phyloP scores from a whole-genome alignment of 768 basidiomycete species.

The Leucocoprinus birnbaumii region DNA sequence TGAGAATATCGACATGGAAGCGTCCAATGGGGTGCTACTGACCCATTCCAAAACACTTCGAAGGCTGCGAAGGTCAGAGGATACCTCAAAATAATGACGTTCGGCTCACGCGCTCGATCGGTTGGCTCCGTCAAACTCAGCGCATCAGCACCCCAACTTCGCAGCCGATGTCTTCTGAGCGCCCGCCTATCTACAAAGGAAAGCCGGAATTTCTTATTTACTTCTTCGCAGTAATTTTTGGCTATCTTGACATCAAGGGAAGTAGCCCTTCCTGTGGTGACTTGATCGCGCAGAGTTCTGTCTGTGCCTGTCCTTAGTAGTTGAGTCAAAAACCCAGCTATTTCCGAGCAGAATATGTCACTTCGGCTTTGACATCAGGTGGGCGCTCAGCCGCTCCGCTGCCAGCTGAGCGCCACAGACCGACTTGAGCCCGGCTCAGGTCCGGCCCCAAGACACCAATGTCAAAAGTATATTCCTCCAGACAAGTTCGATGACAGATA shows the following conservation, averaged over 20 bases:
- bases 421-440: background rate
- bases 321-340: background rate
- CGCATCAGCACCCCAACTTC: too few species aligned
- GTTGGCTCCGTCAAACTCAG: background rate
- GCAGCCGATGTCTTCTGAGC: background rate
- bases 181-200: background rate
- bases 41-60: background rate
- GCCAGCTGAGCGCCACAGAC: background rate
- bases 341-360: slow-evolving; percentile 12
- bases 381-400: background rate
- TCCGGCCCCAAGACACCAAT: background rate
- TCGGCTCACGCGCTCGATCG: background rate
- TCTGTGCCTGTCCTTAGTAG: background rate
- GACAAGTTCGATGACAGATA: too few species aligned
- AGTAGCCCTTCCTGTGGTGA: background rate
- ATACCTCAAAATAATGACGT: too few species aligned
- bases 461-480: background rate
- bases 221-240: background rate
- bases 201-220: background rate
- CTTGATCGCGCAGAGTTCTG: background rate
- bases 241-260: background rate
- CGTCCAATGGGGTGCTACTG: background rate
- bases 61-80: background rate
- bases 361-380: background rate
- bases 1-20: background rate